Evolutionary conservation across 1,284 basidiomycete genomes (phyloP), one percentile per base, ranked within the genome.

Genomic region (Apiotrichum domesticum): DNA sequence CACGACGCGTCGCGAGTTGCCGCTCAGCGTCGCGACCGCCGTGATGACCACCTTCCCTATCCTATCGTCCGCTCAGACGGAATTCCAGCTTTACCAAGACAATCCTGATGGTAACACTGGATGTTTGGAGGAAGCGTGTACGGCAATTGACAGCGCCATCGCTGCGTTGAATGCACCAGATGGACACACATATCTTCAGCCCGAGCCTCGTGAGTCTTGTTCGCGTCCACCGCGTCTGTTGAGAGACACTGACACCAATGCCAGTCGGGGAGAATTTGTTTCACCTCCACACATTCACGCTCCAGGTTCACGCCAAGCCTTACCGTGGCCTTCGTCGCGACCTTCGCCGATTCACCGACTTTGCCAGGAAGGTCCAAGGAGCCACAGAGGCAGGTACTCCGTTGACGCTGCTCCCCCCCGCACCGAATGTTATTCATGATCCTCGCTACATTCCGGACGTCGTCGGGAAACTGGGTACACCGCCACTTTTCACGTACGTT

Each of bases 271-370:
- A 48, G 2, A 33, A 46, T 13, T 60, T 59, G 37, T 61, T 66
- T 46, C 73, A 72, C 58, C 54, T 70, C 3, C 69, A 73, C 54
- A 69, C 72, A 3, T 56, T 67, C 52, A 66, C 66, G 1, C 48
- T 73, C 14, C 66, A 72, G 11, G 59, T 10, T 51, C 57, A 0
- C 51, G 29, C 29, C 29, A 29, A 29, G 29, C 58, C 58, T 43
- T 41, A 44, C 44, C 42, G 46, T 14, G 56, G 58, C 10, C 21
- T 9, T 3, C 54, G 56, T 35, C 52, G 35, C 6, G 60, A 63
- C 39, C 29, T 29, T 29, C 29, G 39, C 46, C 3, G 45, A 47
- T 1, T 43, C 40, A n/a, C 47, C 5, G 49, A 54, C 6, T 60
- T 51, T 37, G 29, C 53, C 10, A 45, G 34, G 32, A 44, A 13